These are phyloP conservation scores for Spathaspora sp. DNA, from an alignment of 1,139 yeast species.

Conservation along the genomic window DNA sequence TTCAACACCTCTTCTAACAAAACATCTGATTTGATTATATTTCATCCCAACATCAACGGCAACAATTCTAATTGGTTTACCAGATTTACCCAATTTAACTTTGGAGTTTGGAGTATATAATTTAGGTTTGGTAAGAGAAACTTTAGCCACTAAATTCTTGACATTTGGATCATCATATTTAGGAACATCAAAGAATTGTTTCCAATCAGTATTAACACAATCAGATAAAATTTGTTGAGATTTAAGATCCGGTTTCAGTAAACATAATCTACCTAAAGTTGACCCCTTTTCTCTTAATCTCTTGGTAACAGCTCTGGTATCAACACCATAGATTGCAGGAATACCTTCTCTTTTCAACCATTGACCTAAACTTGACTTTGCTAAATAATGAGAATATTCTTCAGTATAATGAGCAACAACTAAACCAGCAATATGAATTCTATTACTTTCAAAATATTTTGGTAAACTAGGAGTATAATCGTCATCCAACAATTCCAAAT, in stretches of 20 bases:
- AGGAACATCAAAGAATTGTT: conserved; percentile 64
- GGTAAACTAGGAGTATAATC: conserved; percentile 77
- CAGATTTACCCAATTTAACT: conserved; percentile 58
- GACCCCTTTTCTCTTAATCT: conserved; percentile 91
- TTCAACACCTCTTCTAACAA: conserved; percentile 94
- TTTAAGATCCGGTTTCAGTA: conserved; percentile 51
- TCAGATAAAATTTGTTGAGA: conserved; percentile 29
- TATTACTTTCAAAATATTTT: conserved; percentile 86
- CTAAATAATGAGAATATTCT: conserved; percentile 90
- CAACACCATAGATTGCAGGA: conserved; percentile 98
- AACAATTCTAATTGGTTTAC: conserved; percentile 75
- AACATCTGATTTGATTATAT: conserved; percentile 95
- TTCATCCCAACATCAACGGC: conserved; percentile 99
- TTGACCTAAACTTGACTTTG: conserved; percentile 84
- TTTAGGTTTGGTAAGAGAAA: conserved; percentile 74
- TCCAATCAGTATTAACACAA: conserved; percentile 45
- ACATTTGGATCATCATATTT: conserved; percentile 94
- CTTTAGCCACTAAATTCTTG: conserved; percentile 87
- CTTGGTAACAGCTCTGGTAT: conserved; percentile 93
- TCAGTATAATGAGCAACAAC: conserved; percentile 98
- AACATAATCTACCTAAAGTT: conserved; percentile 80
- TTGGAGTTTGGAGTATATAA: conserved; percentile 60
- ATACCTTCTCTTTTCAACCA: conserved; percentile 92
- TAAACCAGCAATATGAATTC: conserved; percentile 94
- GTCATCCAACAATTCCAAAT: conserved; percentile 68